A percentile compares a stretch with the other conserved stretches of the same genome.
These are phyloP conservation scores for Penicillium frequentans DNA, from an alignment of 2,329 filamentous ascomycete species.

Conservation along the genomic window DNA sequence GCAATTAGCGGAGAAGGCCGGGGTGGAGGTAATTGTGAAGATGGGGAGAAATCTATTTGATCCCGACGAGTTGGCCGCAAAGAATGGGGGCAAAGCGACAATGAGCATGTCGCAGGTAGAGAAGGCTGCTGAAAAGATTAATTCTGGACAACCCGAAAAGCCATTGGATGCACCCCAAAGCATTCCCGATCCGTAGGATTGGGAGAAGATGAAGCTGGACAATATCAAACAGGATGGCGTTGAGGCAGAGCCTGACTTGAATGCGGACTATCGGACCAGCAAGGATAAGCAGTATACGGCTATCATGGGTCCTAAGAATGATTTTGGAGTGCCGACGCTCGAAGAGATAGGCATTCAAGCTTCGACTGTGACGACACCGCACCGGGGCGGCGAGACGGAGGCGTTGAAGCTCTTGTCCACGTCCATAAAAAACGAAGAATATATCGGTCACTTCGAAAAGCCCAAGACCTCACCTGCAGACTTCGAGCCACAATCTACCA, in stretches of 20 bases:
- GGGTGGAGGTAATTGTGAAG: conserved; percentile 65
- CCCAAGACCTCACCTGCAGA: conserved; percentile 72
- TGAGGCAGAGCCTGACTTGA: conserved; percentile 58
- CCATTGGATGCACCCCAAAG: conserved; percentile 61
- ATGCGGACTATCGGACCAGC: conserved; percentile 54
- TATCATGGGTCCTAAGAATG: conserved; percentile 65
- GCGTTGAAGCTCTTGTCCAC: conserved; percentile 60
- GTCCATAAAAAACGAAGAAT: conserved; percentile 63
- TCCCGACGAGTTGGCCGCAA: conserved; percentile 65
- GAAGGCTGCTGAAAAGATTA: conserved; percentile 60
- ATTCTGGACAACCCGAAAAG: conserved; percentile 55
- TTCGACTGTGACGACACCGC: conserved; percentile 59
- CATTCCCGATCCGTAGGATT: conserved; percentile 58
- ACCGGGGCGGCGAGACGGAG: conserved; percentile 68
- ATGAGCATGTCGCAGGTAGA: conserved; percentile 72
- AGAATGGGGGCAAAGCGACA: conserved; percentile 68
- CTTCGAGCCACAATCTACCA: conserved; percentile 72
- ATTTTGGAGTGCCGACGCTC: conserved; percentile 71
- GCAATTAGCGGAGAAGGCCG: conserved; percentile 61
- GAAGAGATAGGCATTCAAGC: conserved; percentile 67
- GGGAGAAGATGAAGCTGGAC: conserved; percentile 57
- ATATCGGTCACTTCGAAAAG: conserved; percentile 73
- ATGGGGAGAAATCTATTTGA: conserved; percentile 72
- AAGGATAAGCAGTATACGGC: conserved; percentile 59
- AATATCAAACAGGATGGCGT: conserved; percentile 59